Conservation (phyloP, 805 yeast species). For the Starmerella tilneyi region DNA sequence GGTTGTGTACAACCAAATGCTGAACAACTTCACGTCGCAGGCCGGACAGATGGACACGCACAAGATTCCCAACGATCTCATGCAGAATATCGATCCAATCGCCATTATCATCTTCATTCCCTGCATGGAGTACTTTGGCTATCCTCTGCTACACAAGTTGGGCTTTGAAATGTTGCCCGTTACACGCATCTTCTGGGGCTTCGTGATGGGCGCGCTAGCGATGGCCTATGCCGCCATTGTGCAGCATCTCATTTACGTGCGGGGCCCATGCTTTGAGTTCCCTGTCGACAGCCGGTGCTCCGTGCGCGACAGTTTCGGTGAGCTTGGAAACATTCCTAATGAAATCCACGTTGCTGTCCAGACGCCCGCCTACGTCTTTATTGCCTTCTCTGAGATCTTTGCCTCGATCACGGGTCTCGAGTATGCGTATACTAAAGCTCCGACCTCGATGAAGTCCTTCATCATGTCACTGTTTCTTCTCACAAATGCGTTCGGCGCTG, state of each 20-base stretch:
- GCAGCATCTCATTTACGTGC: slow-evolving; percentile 55
- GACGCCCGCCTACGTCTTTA: slow-evolving; percentile 60
- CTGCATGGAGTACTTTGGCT: slow-evolving; percentile 49
- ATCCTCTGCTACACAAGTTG: slow-evolving; percentile 42
- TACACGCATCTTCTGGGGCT: slow-evolving; percentile 61
- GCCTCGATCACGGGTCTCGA: slow-evolving; percentile 76
- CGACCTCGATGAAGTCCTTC: slow-evolving; percentile 54
- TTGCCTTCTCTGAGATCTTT: slow-evolving; percentile 66
- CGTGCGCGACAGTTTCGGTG: slow-evolving; percentile 12
- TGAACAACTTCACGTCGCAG: slow-evolving; percentile 60
- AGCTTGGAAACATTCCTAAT: slow-evolving; percentile 35
- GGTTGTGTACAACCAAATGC: slow-evolving; percentile 65
- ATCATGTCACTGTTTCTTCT: slow-evolving; percentile 53
- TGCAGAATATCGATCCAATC: slow-evolving; percentile 65
- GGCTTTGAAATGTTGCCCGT: slow-evolving; percentile 56
- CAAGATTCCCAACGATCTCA: slow-evolving; percentile 70
- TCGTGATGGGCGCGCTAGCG: slow-evolving; percentile 51
- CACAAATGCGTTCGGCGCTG: slow-evolving; percentile 68
- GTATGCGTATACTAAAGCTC: slow-evolving; percentile 77
- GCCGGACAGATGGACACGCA: slow-evolving; percentile 66
- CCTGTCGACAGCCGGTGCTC: slow-evolving; percentile 35
- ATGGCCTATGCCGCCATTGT: slow-evolving; percentile 70
- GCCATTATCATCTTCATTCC: slow-evolving; percentile 72
- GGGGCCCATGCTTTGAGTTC: slow-evolving; percentile 63
- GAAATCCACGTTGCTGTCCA: slow-evolving; percentile 59